Base-by-base conservation (phyloP, 208 protist species). In the Vickermania spadyakhi region DNA sequence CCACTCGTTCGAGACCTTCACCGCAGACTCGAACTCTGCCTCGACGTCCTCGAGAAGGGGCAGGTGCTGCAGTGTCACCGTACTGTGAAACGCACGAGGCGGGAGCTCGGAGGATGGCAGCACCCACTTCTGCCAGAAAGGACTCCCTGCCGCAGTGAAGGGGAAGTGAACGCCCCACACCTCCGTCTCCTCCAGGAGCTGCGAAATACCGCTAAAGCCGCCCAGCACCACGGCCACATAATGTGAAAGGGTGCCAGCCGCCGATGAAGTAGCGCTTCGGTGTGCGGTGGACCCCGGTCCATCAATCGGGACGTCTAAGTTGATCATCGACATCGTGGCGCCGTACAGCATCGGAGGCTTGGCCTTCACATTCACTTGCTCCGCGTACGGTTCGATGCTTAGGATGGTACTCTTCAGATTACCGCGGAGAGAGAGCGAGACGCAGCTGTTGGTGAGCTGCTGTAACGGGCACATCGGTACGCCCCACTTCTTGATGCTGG, bases 31-130 rank as follows among this genome's bases (percentile, higher is more conserved):
- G 21, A 0, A 27, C 13, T n/a, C 5, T 36, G 53, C 31, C n/a
- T 66, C 53, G 3, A n/a, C 31, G 50, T 66, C 52, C 22, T 66
- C 52, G 30, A 49, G 52, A 14, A 21, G 62, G 23, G 28, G 26
- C 60, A 27, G 26, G 22, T 69, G 22, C 62, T 27, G 41, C 52
- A 83, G 58, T 22, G 49, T 50, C 22, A 75, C 53, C 22, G 77
- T 66, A 55, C 64, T 66, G 60, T 83, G 77, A 26, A 83, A 83
- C 31, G 73, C 58, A 1, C 77, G 64, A 29, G 29, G 50, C 1
- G 77, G 77, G 26, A 83, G 66, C 56, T 83, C 77, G 54, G 76
- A 73, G 2, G 65, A 62, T 3, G 77, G 69, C 18, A 83, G 50
- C 25, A 66, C 61, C 26, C 59, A 41, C 22, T 69, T 50, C 14